Conservation (phyloP, 805 yeast species). For the Cyberlindnera lachancei region DNA sequence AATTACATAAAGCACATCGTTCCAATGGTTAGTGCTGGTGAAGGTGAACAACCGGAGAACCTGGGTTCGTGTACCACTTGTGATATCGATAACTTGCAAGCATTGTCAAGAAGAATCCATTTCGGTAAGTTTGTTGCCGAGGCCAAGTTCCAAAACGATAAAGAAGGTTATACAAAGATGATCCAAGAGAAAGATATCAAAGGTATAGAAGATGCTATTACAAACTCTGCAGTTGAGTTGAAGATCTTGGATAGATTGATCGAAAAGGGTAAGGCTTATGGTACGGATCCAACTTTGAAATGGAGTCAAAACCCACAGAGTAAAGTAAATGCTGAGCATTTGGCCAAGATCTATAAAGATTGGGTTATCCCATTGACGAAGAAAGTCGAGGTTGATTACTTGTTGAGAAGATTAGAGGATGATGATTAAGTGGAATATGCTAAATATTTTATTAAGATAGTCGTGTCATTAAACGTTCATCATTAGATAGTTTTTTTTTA, state of each 20-base stretch:
- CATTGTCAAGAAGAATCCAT: conserved; percentile 86
- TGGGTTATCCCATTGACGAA: conserved; percentile 91
- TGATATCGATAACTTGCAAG: conserved; percentile 84
- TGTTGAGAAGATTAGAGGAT: conserved; percentile 74
- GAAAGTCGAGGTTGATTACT: conserved; percentile 89
- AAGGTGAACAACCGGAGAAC: conserved; percentile 77
- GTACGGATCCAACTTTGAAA: conserved; percentile 76
- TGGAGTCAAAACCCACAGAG: conserved; percentile 60
- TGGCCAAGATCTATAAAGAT: conserved; percentile 78
- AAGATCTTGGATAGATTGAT: conserved; percentile 72
- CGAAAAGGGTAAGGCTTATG: conserved; percentile 79
- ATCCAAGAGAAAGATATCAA: conserved; percentile 57
- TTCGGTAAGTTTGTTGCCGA: conserved; percentile 98
- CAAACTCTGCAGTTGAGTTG: conserved; percentile 81
- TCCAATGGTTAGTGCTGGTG: conserved; percentile 58
- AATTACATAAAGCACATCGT: conserved; percentile 69
- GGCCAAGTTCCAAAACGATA: conserved; percentile 72
- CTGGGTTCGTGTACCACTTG: conserved; percentile 78
- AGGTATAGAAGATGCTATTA: conserved; percentile 75
- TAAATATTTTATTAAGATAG: too few species aligned
- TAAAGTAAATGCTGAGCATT: conserved; percentile 73
- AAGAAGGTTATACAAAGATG: conserved; percentile 51
- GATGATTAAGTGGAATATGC: too few species aligned
- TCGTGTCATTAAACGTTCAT: too few species aligned
- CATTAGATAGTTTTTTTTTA: too few species aligned